Conservation (phyloP, 2,329 filamentous ascomycete genomes). For the Phaeomoniella chlamydospora region DNA sequence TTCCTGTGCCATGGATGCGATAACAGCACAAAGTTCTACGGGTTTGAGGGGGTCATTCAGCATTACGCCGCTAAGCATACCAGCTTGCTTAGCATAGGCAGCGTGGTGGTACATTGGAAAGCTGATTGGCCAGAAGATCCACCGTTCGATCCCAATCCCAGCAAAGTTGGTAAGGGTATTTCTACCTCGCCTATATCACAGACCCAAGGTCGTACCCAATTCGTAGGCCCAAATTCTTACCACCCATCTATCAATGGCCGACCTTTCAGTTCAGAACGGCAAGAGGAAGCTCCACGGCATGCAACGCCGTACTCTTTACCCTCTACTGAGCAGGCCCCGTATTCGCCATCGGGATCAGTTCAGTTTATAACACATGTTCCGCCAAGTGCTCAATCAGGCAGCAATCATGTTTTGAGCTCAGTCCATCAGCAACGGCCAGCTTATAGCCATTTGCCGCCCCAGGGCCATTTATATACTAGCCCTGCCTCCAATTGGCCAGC, state of each 20-base stretch:
- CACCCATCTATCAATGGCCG: background rate
- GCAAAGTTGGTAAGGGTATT: slow-evolving; percentile 6
- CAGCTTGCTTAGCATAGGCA: slow-evolving; percentile 52
- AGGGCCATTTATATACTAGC: background rate
- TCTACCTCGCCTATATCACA: background rate
- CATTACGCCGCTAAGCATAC: slow-evolving; percentile 78
- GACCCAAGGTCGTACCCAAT: too few species aligned
- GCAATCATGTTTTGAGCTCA: too few species aligned
- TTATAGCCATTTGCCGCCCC: slow-evolving; percentile 4
- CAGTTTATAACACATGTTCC: background rate
- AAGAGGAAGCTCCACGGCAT: background rate
- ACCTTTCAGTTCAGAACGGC: background rate
- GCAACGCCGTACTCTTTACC: background rate
- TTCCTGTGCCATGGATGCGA: slow-evolving; percentile 64
- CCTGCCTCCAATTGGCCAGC: slow-evolving; percentile 8
- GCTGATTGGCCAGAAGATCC: slow-evolving; percentile 64
- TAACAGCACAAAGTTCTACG: slow-evolving; percentile 50
- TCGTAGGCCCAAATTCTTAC: background rate
- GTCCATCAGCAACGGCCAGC: background rate
- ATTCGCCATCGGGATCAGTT: background rate
- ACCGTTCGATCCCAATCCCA: slow-evolving; percentile 54
- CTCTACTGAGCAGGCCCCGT: background rate
- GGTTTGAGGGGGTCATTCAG: slow-evolving; percentile 66
- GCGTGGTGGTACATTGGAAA: slow-evolving; percentile 63
- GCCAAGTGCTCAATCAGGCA: background rate